These are phyloP conservation scores for Mallotus japonicus DNA, from an alignment of 441 rosid genomes.

Conservation along the genomic window DNA sequence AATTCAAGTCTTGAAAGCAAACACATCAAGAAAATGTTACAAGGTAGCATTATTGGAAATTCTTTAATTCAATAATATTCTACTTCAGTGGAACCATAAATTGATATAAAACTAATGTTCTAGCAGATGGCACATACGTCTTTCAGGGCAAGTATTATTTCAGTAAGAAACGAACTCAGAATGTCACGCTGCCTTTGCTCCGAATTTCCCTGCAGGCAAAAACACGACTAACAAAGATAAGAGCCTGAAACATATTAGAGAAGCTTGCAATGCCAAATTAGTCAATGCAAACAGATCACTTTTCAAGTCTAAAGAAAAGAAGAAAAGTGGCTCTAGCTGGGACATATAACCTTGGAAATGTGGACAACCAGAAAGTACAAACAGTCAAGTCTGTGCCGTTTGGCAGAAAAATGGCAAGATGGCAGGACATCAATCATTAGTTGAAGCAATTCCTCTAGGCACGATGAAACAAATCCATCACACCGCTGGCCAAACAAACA, in stretches of 20 bases:
- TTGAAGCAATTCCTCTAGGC: constrained; percentile 59
- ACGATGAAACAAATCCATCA: constrained; percentile 54
- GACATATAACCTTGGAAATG: constrained; percentile 52
- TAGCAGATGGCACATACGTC: constrained; percentile 54
- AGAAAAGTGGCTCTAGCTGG: background rate
- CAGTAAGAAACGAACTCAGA: constrained; percentile 75
- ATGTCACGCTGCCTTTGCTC: constrained; percentile 50
- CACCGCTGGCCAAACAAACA: constrained; percentile 40
- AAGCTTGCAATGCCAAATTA: background rate
- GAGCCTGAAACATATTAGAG: background rate
- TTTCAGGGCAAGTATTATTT: constrained; percentile 82
- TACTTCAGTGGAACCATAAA: constrained; percentile 1
- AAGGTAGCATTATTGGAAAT: background rate
- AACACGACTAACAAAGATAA: constrained; percentile 1
- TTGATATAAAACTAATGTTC: constrained; percentile 1
- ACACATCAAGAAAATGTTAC: background rate
- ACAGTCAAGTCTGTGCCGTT: constrained; percentile 88
- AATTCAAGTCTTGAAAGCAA: constrained; percentile 3
- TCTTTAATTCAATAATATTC: background rate
- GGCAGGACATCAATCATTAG: constrained; percentile 72
- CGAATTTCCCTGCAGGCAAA: constrained; percentile 52
- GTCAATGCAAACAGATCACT: background rate
- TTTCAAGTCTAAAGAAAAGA: background rate
- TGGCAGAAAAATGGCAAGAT: constrained; percentile 85
- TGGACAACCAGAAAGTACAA: constrained; percentile 68